Base-by-base conservation (phyloP, 768 basidiomycete genomes). In the Tephrocybe sp. region DNA sequence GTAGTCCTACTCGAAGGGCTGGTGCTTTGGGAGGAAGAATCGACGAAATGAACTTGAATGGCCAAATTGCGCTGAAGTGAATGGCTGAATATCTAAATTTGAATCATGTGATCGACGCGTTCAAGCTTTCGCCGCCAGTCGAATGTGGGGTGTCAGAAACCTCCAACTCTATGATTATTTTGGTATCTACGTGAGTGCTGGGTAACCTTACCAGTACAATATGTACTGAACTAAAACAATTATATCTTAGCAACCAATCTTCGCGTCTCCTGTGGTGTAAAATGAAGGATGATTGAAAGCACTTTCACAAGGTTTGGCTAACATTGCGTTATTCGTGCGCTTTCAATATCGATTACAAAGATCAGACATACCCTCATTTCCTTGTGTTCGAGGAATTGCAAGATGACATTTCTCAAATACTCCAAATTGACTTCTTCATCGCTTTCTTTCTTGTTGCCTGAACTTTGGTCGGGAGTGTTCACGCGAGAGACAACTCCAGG, bases 381-480 rank as follows among this genome's bases (percentile, higher is more conserved):
- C 65, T 96, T 94, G 71, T 98, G 91, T 65, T 99, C 97, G 44
- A 99, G 75, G 72, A 99, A 99, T 66, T 98, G 97, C 40, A 99
- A 67, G 50, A 98, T 92, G 30, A 98, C 89, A 66, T 98, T 98
- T 51, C 97, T 79, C 40, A 99, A 68, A 68, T 99, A 99, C 70
- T 98, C 97, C 7, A 96, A 72, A 62, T 96, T 98, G 48, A 98
- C 81, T 54, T 96, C 96, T 63, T 96, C 95, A 39, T 98, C 94
- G 10, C 79, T 80, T 48, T 72, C 77, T 9, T 57, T 57, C 2
- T 72, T 61, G 5, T 65, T 62, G 30, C 65, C 57, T 13, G 63
- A 49, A 22, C 54, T 58, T 12, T 72, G 66, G 23, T 60, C 62
- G 35, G 77, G 76, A 4, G 75, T 73, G 8, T 65, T 64, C 14